phyloP scores from a whole-genome alignment of 2,329 filamentous ascomycete species.

The Fusarium piperis region DNA sequence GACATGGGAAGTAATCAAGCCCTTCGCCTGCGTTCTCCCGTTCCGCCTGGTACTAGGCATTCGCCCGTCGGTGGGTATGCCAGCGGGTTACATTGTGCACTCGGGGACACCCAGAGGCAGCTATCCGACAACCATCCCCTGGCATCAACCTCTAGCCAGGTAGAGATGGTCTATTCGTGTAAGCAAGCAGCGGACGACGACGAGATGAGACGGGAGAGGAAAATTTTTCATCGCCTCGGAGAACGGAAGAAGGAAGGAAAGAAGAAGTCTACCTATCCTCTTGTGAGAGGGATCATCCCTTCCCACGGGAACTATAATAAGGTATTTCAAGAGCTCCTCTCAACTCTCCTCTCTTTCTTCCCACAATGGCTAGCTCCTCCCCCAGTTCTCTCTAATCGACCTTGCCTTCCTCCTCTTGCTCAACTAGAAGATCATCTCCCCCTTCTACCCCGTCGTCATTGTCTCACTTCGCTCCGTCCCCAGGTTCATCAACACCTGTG shows the following conservation, averaged over 20 bases:
- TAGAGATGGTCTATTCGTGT: background rate
- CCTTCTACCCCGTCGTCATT: background rate
- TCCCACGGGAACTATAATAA: background rate
- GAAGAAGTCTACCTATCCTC: background rate
- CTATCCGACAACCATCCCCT: background rate
- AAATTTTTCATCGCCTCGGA: background rate
- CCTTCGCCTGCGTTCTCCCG: background rate
- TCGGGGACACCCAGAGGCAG: background rate
- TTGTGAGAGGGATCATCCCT: background rate
- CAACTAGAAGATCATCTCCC: background rate
- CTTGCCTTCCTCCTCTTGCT: background rate
- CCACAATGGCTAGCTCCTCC: background rate
- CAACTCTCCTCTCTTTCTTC: constrained; percentile 6
- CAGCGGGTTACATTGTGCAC: background rate
- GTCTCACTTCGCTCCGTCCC: constrained; percentile 7
- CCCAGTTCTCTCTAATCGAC: background rate
- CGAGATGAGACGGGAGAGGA: background rate
- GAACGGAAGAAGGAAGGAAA: background rate
- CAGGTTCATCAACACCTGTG: background rate
- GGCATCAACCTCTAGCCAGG: background rate
- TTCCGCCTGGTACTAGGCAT: background rate
- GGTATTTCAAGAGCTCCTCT: background rate
- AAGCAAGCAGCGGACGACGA: background rate
- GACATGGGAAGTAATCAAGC: background rate
- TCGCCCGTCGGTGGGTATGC: background rate